Evolutionary conservation across 2,329 filamentous ascomycete species (phyloP).

Genomic region (Diaporthe nobilis): DNA sequence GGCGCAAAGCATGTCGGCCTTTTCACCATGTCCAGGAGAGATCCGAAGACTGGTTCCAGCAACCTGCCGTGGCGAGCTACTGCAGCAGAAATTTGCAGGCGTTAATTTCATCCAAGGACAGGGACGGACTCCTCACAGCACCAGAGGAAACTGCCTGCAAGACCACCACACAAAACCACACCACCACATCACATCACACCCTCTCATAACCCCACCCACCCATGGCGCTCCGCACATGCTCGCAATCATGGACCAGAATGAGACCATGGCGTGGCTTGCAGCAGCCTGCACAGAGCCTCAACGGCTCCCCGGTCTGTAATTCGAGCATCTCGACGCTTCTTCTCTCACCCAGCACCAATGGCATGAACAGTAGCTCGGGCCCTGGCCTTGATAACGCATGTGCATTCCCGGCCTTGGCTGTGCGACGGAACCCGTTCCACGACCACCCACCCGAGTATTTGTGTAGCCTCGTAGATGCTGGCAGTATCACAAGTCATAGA

Average conservation of each 20-base stretch:
- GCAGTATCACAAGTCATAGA: background rate
- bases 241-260: conserved; percentile 19
- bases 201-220: background rate
- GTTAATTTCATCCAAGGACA: background rate
- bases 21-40: conserved; percentile 5
- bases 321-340: background rate
- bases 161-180: background rate
- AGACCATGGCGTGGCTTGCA: conserved; percentile 20
- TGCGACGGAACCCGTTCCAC: background rate
- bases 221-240: background rate
- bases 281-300: conserved; percentile 30
- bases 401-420: conserved; percentile 11
- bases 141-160: background rate
- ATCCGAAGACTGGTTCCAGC: background rate
- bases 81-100: conserved; percentile 12
- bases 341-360: background rate
- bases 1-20: conserved; percentile 17
- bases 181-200: background rate
- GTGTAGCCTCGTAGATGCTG: background rate
- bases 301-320: background rate
- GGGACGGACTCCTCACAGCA: background rate
- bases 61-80: background rate
- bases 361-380: background rate
- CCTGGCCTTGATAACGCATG: conserved; percentile 4
- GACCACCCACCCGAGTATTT: background rate